phyloP scores from a whole-genome alignment of 768 basidiomycete genomes.

The Strobilomyces dryophilus region DNA sequence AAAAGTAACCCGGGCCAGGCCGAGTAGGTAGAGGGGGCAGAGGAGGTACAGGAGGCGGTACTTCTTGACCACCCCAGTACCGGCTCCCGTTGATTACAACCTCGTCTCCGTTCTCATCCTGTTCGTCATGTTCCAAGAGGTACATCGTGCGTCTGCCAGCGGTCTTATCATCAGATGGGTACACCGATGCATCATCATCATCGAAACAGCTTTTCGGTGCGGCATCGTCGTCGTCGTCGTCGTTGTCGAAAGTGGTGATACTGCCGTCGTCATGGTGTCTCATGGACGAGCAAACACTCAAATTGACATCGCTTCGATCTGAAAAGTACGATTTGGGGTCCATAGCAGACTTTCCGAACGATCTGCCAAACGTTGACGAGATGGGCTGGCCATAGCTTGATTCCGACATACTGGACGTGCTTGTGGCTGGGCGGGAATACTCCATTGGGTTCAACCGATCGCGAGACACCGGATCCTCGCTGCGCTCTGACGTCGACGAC shows the following conservation, averaged over 20 bases:
- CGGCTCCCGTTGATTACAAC: slow-evolving; percentile 15
- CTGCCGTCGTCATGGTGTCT: slow-evolving; percentile 18
- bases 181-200: slow-evolving; percentile 29
- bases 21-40: slow-evolving; percentile 12
- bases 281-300: slow-evolving; percentile 14
- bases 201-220: slow-evolving; percentile 11
- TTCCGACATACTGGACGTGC: slow-evolving; percentile 20
- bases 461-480: slow-evolving; percentile 1
- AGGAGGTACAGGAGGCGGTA: slow-evolving; percentile 21
- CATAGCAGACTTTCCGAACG: neutral
- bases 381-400: slow-evolving; percentile 17
- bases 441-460: slow-evolving; percentile 11
- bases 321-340: slow-evolving; percentile 19
- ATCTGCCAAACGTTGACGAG: slow-evolving; percentile 1
- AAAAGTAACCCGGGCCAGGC: slow-evolving; percentile 29
- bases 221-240: slow-evolving; percentile 15
- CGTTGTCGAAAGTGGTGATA: slow-evolving; percentile 18
- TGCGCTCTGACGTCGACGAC: slow-evolving; percentile 18
- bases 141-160: slow-evolving; percentile 34
- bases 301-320: slow-evolving; percentile 15
- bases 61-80: slow-evolving; percentile 16
- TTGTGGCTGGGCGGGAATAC: slow-evolving; percentile 18
- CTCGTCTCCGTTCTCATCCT: slow-evolving; percentile 22
- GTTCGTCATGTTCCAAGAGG: slow-evolving; percentile 26
- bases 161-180: slow-evolving; percentile 29